Evolutionary conservation across 352 stramenopile species (phyloP), one percentile per base, ranked within the genome.

Genomic region (Pythium monospermum): DNA sequence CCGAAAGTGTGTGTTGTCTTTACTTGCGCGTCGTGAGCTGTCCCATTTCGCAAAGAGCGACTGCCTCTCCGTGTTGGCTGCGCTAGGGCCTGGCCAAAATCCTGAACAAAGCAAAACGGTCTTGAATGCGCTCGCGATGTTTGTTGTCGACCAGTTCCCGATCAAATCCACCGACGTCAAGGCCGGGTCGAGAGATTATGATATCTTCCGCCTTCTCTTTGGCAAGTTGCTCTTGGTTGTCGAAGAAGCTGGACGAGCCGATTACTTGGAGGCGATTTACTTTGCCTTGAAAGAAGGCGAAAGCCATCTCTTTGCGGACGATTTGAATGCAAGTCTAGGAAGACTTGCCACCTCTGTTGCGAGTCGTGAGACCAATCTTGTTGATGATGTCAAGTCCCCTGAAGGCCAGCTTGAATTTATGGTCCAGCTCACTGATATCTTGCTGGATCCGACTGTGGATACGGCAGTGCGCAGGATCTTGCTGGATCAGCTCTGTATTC

Each of bases 91-190:
- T n/a, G 26, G 30, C n/a, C 26, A 63, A 19, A 31, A 36, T 16
- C 19, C 26, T 3, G 22, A 47, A 6, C 45, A 45, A 4, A 43
- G 59, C 8, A 52, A 63, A 26, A 4, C 23, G 6, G 57, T 73
- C 4, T 37, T 81, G 35, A 57, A 71, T 15, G 64, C 64, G 19
- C 38, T 91, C 1, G 39, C 69, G 16, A 36, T 25, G 13, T 85
- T 93, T 46, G 61, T 87, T 36, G 68, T 85, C 10, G 70, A 86
- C 22, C 77, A 90, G 30, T 91, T 93, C 49, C 83, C 80, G 4
- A 84, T 91, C 31, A 53, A 68, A 23, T 93, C 83, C n/a, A 66
- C 58, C 21, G 83, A 93, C 60, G 78, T 91, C 4, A 63, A 65
- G 5, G 49, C 47, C 30, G 74, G 71, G 1, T 79, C 80, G 5